Conservation (phyloP, 1,139 yeast genomes). For the Kodamaea plutei region DNA sequence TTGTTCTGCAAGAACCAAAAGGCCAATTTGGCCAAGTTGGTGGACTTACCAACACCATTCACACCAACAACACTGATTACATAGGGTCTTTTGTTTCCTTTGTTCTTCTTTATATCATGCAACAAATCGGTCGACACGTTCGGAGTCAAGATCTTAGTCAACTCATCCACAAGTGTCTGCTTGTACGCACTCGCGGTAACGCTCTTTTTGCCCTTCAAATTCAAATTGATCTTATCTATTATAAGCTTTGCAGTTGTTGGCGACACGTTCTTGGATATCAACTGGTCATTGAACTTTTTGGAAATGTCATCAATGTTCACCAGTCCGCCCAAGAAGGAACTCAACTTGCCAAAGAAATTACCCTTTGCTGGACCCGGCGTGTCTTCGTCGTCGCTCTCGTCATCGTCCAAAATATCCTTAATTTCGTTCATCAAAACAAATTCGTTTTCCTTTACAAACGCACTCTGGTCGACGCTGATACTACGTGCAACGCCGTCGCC, state of each 20-base stretch:
- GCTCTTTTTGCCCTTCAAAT: slow-evolving; percentile 26
- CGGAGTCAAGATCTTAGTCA: slow-evolving; percentile 84
- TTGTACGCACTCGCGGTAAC: slow-evolving; percentile 35
- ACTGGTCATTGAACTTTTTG: slow-evolving; percentile 41
- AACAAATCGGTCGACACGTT: slow-evolving; percentile 85
- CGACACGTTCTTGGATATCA: slow-evolving; percentile 41
- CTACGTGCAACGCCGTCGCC: slow-evolving; percentile 30
- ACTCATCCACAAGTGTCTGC: slow-evolving; percentile 66
- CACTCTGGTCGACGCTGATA: slow-evolving; percentile 25
- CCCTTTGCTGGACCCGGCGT: slow-evolving; percentile 3
- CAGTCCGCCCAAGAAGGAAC: slow-evolving; percentile 38
- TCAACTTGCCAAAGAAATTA: slow-evolving; percentile 34
- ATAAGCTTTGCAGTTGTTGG: slow-evolving; percentile 38
- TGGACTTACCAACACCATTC: slow-evolving; percentile 96
- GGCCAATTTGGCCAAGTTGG: slow-evolving; percentile 89
- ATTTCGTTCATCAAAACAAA: slow-evolving; percentile 42
- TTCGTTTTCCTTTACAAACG: slow-evolving; percentile 38
- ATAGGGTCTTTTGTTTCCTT: slow-evolving; percentile 57
- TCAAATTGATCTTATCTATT: slow-evolving; percentile 33
- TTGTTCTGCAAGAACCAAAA: slow-evolving; percentile 93
- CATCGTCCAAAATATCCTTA: slow-evolving; percentile 37
- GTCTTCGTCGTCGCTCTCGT: slow-evolving; percentile 25
- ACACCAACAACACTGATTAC: slow-evolving; percentile 97
- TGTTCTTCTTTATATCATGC: slow-evolving; percentile 66
- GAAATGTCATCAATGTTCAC: slow-evolving; percentile 37